phyloP scores from a whole-genome alignment of 495 filamentous ascomycete species.

The Hyaloscypha hepaticicola region DNA sequence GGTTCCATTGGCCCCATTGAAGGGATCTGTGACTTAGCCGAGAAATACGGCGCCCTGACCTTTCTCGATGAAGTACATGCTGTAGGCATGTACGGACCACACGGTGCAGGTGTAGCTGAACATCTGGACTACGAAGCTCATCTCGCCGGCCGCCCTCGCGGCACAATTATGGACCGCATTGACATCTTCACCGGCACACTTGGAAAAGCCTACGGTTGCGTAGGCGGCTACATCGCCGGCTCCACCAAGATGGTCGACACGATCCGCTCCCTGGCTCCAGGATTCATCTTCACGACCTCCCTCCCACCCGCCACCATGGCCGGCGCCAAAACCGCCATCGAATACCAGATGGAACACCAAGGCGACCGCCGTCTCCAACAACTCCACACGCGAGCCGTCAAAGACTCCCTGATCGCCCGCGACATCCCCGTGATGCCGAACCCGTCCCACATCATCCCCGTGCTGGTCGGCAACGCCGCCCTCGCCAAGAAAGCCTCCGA shows the following conservation, averaged over 20 bases:
- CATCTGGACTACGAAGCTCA: conserved; percentile 92
- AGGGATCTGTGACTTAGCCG: conserved; percentile 90
- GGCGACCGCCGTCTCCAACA: conserved; percentile 90
- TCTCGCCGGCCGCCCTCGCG: conserved; percentile 60
- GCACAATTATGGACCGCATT: conserved; percentile 91
- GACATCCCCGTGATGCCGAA: conserved; percentile 99
- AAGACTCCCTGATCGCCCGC: conserved; percentile 67
- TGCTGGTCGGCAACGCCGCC: conserved; percentile 91
- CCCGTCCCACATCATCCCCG: conserved; percentile 91
- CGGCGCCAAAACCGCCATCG: conserved; percentile 85
- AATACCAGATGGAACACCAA: conserved; percentile 79
- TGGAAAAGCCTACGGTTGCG: conserved; percentile 96
- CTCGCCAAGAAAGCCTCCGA: conserved; percentile 90
- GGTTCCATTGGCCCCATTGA: conserved; percentile 94
- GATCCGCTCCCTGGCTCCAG: conserved; percentile 92
- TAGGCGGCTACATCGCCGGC: conserved; percentile 95
- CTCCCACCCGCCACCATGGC: conserved; percentile 97
- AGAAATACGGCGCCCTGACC: conserved; percentile 96
- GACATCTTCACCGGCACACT: conserved; percentile 98
- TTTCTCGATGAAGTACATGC: conserved; percentile 98
- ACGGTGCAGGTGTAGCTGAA: conserved; percentile 94
- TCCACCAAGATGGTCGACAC: conserved; percentile 87
- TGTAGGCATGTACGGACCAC: conserved; percentile 97
- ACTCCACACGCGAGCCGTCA: conserved; percentile 90
- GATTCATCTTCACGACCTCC: conserved; percentile 98